Percentiles rank a stretch among this genome's conserved stretches.
Evolutionary conservation across 495 filamentous ascomycete species (phyloP).

Genomic region (Penicillium paxilli): DNA sequence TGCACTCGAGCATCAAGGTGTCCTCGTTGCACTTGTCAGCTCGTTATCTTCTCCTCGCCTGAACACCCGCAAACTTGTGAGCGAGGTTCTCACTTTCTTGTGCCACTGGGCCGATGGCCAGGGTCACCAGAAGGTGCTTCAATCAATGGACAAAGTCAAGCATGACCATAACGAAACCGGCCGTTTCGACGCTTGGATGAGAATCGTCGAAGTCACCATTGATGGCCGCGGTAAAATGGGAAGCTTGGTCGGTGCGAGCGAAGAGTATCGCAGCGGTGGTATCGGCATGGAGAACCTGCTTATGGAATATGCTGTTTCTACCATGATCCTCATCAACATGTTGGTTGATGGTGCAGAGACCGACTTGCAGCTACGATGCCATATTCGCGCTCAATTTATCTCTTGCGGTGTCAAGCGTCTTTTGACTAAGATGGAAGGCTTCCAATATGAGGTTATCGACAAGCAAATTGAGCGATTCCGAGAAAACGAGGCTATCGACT

Average conservation of each 20-base stretch:
- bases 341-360: slow-evolving; percentile 86
- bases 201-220: slow-evolving; percentile 94
- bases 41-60: slow-evolving; percentile 87
- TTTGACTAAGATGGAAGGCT: slow-evolving; percentile 94
- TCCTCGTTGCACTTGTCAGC: slow-evolving; percentile 83
- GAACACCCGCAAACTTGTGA: slow-evolving; percentile 91
- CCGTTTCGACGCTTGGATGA: slow-evolving; percentile 98
- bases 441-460: slow-evolving; percentile 97
- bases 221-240: slow-evolving; percentile 99
- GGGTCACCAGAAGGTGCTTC: slow-evolving; percentile 91
- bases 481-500: slow-evolving; percentile 94
- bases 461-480: slow-evolving; percentile 96
- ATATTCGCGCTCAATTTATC: slow-evolving; percentile 94
- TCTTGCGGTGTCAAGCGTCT: slow-evolving; percentile 95
- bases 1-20: slow-evolving; percentile 85
- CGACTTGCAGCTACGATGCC: slow-evolving; percentile 87
- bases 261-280: slow-evolving; percentile 94
- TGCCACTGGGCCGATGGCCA: slow-evolving; percentile 95
- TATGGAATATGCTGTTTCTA: slow-evolving; percentile 98
- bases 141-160: slow-evolving; percentile 92
- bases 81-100: slow-evolving; percentile 93
- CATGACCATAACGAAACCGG: slow-evolving; percentile 88
- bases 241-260: slow-evolving; percentile 92
- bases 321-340: slow-evolving; percentile 95
- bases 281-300: slow-evolving; percentile 98